Evolutionary conservation across 805 yeast genomes (phyloP), one percentile per base, ranked within the genome.

Genomic region (Metschnikowia vanudenii): DNA sequence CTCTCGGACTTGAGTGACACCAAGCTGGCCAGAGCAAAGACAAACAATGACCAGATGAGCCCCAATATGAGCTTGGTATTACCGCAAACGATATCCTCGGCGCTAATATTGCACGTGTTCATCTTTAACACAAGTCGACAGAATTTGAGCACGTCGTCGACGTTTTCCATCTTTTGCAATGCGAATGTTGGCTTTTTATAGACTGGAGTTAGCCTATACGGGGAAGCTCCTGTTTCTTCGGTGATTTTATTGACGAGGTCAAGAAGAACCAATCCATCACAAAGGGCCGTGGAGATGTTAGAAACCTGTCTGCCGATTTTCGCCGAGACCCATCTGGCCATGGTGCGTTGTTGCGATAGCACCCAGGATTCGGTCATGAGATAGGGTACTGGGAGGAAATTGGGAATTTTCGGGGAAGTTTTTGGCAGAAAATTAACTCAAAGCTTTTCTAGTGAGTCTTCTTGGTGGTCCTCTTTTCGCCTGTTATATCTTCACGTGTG

Each of bases 71-170:
- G 58, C 53, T 78, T 79, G 33, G 64, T 51, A 55, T 78, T 71
- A 1, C 80, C 80, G 20, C 73, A 80, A 19, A 67, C 67, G 4
- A 79, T 69, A 58, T 75, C 76, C 36, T 78, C 81, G 9, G 80
- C 71, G 18, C 76, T 74, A 37, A 79, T 71, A 49, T 68, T 71
- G 50, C 68, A 62, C 16, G 73, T 62, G 45, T 71, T 75, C 28
- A 78, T 56, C 20, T 72, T 64, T 39, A 69, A 59, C 37, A 69
- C 64, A 22, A 68, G 59, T 37, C 68, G 66, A 46, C 76, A 59
- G 56, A 68, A 76, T 43, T 71, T 65, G 41, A 79, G 61, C 34
- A 67, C 62, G 47, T 68, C 73, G 45, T 67, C 65, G 39, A 77
- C 52, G 56, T 78, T 78, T 49, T 78, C 82, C 47, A 75, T 50